phyloP scores from a whole-genome alignment of 805 yeast genomes.

The Pichia thaimueangensis region DNA sequence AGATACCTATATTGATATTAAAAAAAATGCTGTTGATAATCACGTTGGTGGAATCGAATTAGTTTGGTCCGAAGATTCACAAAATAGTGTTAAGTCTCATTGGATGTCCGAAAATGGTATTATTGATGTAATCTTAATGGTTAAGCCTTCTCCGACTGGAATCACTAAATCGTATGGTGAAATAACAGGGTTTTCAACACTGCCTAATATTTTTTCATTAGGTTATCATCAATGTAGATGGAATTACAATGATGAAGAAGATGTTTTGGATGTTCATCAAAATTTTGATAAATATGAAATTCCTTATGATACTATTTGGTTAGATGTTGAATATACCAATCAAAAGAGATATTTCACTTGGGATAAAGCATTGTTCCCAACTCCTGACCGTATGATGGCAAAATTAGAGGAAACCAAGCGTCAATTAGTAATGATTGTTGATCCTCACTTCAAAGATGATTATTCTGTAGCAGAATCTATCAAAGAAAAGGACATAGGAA shows the following conservation, averaged over 20 bases:
- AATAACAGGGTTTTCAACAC: conserved; percentile 63
- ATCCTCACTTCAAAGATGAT: conserved; percentile 79
- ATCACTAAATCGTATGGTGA: conserved; percentile 57
- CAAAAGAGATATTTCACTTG: conserved; percentile 87
- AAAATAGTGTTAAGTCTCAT: conserved; percentile 44
- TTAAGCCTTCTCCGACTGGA: conserved; percentile 44
- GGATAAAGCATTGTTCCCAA: conserved; percentile 67
- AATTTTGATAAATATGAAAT: conserved; percentile 67
- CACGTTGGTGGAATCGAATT: conserved; percentile 10
- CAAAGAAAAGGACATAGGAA: conserved; percentile 37
- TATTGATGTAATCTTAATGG: conserved; percentile 68
- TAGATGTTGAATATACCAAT: conserved; percentile 89
- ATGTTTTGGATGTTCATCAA: conserved; percentile 64
- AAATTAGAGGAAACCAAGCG: conserved; percentile 67
- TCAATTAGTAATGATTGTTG: conserved; percentile 77
- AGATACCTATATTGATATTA: conserved; percentile 82
- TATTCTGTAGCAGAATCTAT: conserved; percentile 59
- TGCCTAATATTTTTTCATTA: conserved; percentile 73
- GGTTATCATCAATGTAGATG: conserved; percentile 97
- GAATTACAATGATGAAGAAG: conserved; percentile 89
- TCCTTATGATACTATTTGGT: conserved; percentile 91
- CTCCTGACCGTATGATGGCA: conserved; percentile 62
- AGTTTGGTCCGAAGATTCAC: background rate
- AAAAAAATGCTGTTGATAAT: conserved; percentile 23
- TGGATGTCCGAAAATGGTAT: conserved; percentile 94